Percentiles rank a stretch among this genome's conserved stretches.
Conservation (phyloP, 2,329 filamentous ascomycete genomes). For the Colletotrichum karsti region DNA sequence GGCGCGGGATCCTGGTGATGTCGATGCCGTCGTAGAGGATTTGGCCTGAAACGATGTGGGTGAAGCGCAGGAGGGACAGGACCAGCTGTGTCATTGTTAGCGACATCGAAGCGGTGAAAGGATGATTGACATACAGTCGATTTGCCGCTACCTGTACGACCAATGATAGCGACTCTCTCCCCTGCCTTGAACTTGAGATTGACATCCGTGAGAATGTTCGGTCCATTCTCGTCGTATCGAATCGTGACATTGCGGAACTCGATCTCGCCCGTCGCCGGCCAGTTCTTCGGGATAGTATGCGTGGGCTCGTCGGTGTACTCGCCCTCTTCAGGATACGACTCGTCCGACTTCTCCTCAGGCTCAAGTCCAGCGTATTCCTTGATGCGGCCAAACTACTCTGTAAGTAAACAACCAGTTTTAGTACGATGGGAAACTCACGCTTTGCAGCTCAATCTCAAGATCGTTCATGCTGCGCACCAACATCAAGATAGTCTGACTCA, state of each 20-base stretch:
- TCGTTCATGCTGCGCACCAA: slow-evolving; percentile 64
- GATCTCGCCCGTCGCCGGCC: slow-evolving; percentile 56
- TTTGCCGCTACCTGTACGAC: slow-evolving; percentile 85
- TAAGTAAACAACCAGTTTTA: neutral
- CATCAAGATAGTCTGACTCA: slow-evolving; percentile 59
- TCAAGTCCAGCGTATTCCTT: slow-evolving; percentile 57
- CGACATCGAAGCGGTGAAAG: neutral
- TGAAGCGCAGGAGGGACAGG: slow-evolving; percentile 63
- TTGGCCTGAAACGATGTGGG: slow-evolving; percentile 58
- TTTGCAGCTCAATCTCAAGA: slow-evolving; percentile 65
- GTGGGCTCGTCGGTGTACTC: slow-evolving; percentile 49
- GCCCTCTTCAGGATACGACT: slow-evolving; percentile 46
- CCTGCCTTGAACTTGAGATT: slow-evolving; percentile 68
- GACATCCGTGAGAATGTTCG: slow-evolving; percentile 58
- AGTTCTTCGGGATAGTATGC: slow-evolving; percentile 48
- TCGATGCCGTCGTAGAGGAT: slow-evolving; percentile 65
- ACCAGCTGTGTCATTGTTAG: slow-evolving; percentile 41
- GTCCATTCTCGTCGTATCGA: slow-evolving; percentile 53
- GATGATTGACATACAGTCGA: slow-evolving; percentile 74
- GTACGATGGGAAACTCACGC: slow-evolving; percentile 45
- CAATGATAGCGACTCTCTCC: slow-evolving; percentile 81
- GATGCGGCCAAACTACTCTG: slow-evolving; percentile 54
- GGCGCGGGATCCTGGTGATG: slow-evolving; percentile 59
- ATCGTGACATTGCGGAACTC: slow-evolving; percentile 61
- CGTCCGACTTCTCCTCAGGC: slow-evolving; percentile 53